These are phyloP conservation scores for Diplodia sapinea DNA, from an alignment of 2,329 filamentous ascomycete genomes.

Conservation along the genomic window DNA sequence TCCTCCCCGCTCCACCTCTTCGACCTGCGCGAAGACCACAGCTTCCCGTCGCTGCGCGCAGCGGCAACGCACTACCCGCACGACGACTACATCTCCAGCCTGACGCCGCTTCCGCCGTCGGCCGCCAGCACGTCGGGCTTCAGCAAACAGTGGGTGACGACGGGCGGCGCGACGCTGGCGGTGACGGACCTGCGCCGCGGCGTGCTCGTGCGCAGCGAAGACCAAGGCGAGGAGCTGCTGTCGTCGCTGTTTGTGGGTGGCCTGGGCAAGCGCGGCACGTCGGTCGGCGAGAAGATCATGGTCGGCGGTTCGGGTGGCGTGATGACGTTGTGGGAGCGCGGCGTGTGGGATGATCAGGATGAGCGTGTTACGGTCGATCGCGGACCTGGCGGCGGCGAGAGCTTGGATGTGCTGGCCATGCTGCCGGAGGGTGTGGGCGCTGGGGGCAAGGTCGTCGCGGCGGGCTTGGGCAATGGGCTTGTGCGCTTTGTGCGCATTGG, in stretches of 20 bases:
- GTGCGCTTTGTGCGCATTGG: conserved; percentile 79
- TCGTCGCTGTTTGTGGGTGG: conserved; percentile 79
- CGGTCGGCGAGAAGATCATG: conserved; percentile 75
- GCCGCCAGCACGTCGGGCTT: conserved; percentile 84
- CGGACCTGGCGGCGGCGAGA: conserved; percentile 67
- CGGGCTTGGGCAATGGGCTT: conserved; percentile 80
- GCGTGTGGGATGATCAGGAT: conserved; percentile 93
- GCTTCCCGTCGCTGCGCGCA: conserved; percentile 65
- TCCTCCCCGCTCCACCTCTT: conserved; percentile 87
- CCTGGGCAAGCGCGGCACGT: conserved; percentile 70
- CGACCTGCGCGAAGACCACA: conserved; percentile 68
- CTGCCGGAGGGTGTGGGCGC: conserved; percentile 73
- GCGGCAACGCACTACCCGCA: conserved; percentile 85
- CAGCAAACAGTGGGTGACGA: conserved; percentile 93
- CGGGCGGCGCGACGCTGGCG: conserved; percentile 87
- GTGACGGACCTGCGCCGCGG: conserved; percentile 88
- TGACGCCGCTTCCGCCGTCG: conserved; percentile 81
- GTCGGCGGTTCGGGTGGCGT: conserved; percentile 82
- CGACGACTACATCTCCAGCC: conserved; percentile 88
- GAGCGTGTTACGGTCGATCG: conserved; percentile 80
- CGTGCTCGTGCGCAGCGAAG: conserved; percentile 85
- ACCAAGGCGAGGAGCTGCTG: conserved; percentile 93
- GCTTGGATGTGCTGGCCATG: conserved; percentile 76
- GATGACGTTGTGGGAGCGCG: conserved; percentile 90
- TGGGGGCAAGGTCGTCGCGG: conserved; percentile 73